Base-by-base conservation (phyloP, 352 stramenopile genomes). In the Phytopythium delawarense region DNA sequence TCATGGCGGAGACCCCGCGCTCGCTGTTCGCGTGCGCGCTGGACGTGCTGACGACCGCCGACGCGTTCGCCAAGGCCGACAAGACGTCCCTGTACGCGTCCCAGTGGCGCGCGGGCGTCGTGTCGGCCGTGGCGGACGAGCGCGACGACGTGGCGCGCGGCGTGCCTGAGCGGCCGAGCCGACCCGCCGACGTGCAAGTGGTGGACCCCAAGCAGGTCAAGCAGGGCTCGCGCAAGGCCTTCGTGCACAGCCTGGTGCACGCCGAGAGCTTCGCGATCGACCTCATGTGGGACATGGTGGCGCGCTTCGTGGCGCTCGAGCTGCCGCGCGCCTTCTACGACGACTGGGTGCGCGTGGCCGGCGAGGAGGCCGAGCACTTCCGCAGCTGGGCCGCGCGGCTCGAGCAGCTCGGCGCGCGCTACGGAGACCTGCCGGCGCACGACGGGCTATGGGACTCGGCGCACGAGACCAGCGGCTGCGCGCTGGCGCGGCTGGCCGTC, bases 211-310 rank as follows among this genome's bases (percentile, higher is more conserved):
- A 80, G 40, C 78, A 84, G 62, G 64, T 72, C 35, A 85, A 84
- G 44, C 75, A 81, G 35, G 71, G 75, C 44, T 83, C 71, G 9
- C 73, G 71, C 54, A 81, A 78, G 52, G 71, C 73, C 35, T 84
- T 84, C 59, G 76, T 80, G 54, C 76, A 84, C 57, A 78, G 72
- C 44, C 63, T 87, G 37, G 76, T 65, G 1, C 80, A 87, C 40
- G 76, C 78, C 12, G 78, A 87, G 62, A 84, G 74, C 64, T 83
- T 79, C 45, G 80, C 80, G 8, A 84, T 89, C 46, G 78, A 89
- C 64, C 62, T 89, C 7, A 81, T 83, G 66, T 89, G 78, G 78
- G 80, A 88, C 63, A 81, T 87, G 62, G 65, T 89, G 20, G 67
- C 62, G 9, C 77, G 80, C 40, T 87, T 87, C 58, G 70, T 81